Base-by-base conservation (phyloP, 2,329 filamentous ascomycete species). In the Talaromyces marneffei region DNA sequence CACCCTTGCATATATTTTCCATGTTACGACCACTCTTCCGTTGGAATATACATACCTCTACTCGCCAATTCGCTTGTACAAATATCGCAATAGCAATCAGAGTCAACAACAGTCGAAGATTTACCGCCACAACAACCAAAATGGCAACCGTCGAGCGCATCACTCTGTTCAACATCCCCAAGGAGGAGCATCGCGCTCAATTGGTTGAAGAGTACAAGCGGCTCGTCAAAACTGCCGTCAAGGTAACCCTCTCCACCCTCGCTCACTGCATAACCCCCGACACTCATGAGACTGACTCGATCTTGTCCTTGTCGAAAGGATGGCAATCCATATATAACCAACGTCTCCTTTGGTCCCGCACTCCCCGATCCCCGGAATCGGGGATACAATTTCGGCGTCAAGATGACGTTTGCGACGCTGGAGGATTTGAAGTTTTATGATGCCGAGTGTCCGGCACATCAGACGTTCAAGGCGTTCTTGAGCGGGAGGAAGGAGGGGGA, bases 371-470 rank as follows among this genome's bases (percentile, higher is more conserved):
- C 82, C 18, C 83, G 87, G 31, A 81, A 79, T 66, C 83, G 87
- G 72, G 88, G 87, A 46, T 90, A 82, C 77, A 90, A 85, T 7
- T 68, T 90, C 58, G 80, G 84, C 16, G 83, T 83, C 54, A 83
- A 85, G 71, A 85, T 82, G 42, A 82, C 83, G 52, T 91, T 91
- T 69, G 80, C 82, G 50, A 86, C 76, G 62, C 68, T 85, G 59
- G 86, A 86, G 12, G 88, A 90, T 71, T 85, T 90, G 83, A 79
- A 83, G 66, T 91, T 83, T 75, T 91, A 89, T 71, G 87, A 90
- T 71, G 77, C 78, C 9, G 78, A 81, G 54, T 85, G 83, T 65
- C 78, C 77, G 66, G 83, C 83, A 33, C 85, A 87, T 66, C 74
- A 74, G 61, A 77, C 74, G 27, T 72, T 87, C 64, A 76, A 74